A percentile compares a stretch with the other conserved stretches of the same genome.
These are phyloP conservation scores for Saccharomycopsis sp. DNA, from an alignment of 805 yeast genomes.

Conservation along the genomic window DNA sequence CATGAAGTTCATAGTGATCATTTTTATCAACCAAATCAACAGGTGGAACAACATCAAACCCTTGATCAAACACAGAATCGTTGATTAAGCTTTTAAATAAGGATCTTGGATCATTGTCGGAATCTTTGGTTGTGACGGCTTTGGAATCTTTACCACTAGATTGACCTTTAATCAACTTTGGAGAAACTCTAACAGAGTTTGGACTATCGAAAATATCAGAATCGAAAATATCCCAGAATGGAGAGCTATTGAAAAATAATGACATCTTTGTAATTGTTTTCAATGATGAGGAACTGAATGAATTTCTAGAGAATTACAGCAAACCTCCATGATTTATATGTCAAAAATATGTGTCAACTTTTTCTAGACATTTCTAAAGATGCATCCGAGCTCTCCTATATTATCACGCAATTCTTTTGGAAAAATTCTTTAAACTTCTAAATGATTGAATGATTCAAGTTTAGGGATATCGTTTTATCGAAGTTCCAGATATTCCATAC, in stretches of 20 bases:
- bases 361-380: too few relatives aligned
- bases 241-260: too few relatives aligned
- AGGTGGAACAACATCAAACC: constrained; percentile 22
- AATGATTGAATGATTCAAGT: too few relatives aligned
- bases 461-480: too few relatives aligned
- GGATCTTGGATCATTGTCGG: not conserved
- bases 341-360: too few relatives aligned
- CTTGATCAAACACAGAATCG: not conserved
- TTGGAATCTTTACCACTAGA: not conserved
- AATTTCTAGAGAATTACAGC: too few relatives aligned
- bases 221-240: not conserved
- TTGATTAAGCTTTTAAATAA: not conserved
- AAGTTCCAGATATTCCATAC: too few relatives aligned
- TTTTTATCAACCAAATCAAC: constrained; percentile 28
- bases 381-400: too few relatives aligned
- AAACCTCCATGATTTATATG: too few relatives aligned
- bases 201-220: not conserved
- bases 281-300: too few relatives aligned
- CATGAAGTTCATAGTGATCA: constrained; percentile 23
- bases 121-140: constrained; percentile 4
- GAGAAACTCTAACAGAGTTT: not conserved
- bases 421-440: too few relatives aligned
- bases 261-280: not conserved
- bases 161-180: not conserved
- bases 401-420: too few relatives aligned